Evolutionary conservation across 1,139 yeast species (phyloP).

Genomic region (Blastobotrys malaysiensis): DNA sequence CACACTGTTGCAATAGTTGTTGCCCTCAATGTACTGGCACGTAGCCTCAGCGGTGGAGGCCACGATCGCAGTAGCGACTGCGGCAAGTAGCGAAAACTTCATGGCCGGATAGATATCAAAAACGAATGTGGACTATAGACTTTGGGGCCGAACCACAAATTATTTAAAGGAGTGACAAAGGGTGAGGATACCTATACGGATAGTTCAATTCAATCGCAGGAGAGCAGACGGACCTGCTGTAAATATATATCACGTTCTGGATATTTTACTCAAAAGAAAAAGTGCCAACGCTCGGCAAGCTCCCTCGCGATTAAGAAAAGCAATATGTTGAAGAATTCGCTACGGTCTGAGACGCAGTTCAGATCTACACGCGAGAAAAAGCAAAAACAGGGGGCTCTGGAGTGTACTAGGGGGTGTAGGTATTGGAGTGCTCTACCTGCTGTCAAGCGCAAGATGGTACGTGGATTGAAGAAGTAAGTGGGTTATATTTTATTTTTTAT

Average conservation of each 20-base stretch:
- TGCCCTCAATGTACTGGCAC: conserved; percentile 45
- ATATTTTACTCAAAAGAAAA: not conserved
- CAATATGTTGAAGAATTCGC: not conserved
- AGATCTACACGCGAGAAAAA: not conserved
- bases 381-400: not conserved
- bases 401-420: not conserved
- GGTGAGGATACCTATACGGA: not conserved
- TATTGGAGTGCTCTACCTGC: not conserved
- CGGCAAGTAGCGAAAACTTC: conserved; percentile 12
- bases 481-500: not conserved
- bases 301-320: not conserved
- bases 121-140: not conserved
- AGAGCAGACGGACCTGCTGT: not conserved
- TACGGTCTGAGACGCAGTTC: not conserved
- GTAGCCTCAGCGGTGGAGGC: conserved; percentile 17
- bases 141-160: not conserved
- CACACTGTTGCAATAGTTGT: conserved; percentile 75
- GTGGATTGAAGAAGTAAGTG: not conserved
- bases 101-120: conserved; percentile 3
- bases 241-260: not conserved
- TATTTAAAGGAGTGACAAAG: not conserved
- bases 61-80: conserved; percentile 15
- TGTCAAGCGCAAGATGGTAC: not conserved
- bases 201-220: not conserved
- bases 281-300: not conserved